Evolutionary conservation across 495 filamentous ascomycete genomes (phyloP).

Genomic region (Penicillium malachiteum): DNA sequence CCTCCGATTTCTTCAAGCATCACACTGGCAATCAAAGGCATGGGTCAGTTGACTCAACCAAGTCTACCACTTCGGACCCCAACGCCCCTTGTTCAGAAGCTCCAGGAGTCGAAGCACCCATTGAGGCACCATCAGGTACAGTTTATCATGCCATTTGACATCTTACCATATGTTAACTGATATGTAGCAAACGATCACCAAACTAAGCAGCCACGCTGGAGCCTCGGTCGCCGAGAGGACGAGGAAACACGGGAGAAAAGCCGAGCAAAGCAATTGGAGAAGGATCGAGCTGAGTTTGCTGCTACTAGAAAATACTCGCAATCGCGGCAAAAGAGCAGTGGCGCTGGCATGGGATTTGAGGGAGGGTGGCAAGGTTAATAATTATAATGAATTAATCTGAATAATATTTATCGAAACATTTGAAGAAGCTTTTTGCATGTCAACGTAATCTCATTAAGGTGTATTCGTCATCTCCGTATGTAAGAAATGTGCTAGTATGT

Average conservation of each 20-base stretch:
- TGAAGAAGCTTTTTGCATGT: too few species aligned
- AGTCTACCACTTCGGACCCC: background rate
- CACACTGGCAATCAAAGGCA: background rate
- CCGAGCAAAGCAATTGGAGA: background rate
- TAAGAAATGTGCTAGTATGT: too few species aligned
- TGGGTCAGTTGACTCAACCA: conserved; percentile 4
- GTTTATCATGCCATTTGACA: too few species aligned
- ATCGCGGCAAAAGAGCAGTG: conserved; percentile 1
- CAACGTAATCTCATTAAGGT: too few species aligned
- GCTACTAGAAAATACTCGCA: conserved; percentile 6
- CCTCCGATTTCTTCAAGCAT: conserved; percentile 9
- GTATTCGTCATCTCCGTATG: too few species aligned
- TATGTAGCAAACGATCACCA: background rate
- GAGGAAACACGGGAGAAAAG: background rate
- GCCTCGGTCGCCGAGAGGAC: conserved; percentile 3
- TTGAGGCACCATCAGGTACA: background rate
- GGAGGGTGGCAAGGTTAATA: conserved; percentile 7
- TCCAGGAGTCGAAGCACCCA: background rate
- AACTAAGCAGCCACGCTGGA: background rate
- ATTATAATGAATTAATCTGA: background rate
- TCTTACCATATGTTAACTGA: background rate
- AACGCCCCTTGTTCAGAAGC: background rate
- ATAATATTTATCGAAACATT: background rate
- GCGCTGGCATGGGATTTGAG: conserved; percentile 7
- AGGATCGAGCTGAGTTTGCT: conserved; percentile 3